Conservation (phyloP, 1,139 yeast species). For the Kodamaea fungicola region DNA sequence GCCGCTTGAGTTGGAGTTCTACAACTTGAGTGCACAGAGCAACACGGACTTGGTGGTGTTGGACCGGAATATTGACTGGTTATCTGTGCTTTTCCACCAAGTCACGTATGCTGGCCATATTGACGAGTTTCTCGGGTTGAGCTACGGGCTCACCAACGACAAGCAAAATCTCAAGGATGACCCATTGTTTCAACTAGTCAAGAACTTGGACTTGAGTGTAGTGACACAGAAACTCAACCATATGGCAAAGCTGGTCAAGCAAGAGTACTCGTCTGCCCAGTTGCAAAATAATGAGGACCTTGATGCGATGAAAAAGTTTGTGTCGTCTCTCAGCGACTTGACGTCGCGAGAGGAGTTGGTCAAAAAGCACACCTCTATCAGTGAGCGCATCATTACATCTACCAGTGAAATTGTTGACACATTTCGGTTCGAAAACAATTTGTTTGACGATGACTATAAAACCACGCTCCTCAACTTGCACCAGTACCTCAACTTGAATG, state of each 20-base stretch:
- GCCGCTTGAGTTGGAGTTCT: conserved; percentile 36
- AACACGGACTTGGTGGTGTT: conserved; percentile 66
- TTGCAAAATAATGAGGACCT: conserved; percentile 49
- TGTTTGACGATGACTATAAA: conserved; percentile 57
- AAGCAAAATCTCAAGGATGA: conserved; percentile 60
- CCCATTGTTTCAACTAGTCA: conserved; percentile 42
- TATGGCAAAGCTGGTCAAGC: conserved; percentile 69
- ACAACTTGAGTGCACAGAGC: conserved; percentile 31
- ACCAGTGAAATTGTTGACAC: conserved; percentile 53
- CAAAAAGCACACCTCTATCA: conserved; percentile 71
- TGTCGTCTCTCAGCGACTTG: conserved; percentile 63
- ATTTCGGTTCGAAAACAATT: conserved; percentile 71
- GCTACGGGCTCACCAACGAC: conserved; percentile 72
- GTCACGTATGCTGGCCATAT: conserved; percentile 79
- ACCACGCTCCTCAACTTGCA: conserved; percentile 47
- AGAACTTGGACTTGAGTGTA: conserved; percentile 72
- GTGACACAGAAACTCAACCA: conserved; percentile 72
- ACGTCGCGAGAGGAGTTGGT: conserved; percentile 68
- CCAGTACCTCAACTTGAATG: conserved; percentile 40
- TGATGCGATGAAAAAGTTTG: conserved; percentile 67
- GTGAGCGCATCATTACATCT: conserved; percentile 60
- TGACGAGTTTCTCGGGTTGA: conserved; percentile 63
- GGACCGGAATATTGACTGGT: conserved; percentile 72
- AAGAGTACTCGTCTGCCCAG: conserved; percentile 56
- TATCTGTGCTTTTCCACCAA: conserved; percentile 72